A percentile compares a stretch with the other conserved stretches of the same genome.
These are phyloP conservation scores for Friedmanniomyces simplex DNA, from an alignment of 495 filamentous ascomycete genomes.

Conservation along the genomic window DNA sequence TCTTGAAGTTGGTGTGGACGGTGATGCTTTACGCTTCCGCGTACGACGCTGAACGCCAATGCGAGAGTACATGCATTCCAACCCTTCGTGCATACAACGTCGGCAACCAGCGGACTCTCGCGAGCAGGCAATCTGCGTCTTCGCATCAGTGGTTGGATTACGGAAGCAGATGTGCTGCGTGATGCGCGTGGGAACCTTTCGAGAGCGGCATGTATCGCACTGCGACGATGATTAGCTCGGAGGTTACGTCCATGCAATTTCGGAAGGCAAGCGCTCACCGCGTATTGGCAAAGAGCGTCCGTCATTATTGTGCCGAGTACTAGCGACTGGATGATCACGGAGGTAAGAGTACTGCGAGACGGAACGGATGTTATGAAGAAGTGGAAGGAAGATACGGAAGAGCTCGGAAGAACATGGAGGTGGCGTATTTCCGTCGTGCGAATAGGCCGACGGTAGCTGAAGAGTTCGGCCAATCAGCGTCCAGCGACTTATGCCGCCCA, in stretches of 20 bases:
- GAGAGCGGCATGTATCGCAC: slow-evolving; percentile 12
- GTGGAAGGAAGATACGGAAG: not conserved
- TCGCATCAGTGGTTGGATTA: not conserved
- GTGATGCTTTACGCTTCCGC: slow-evolving; percentile 4
- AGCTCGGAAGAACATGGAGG: too few species aligned
- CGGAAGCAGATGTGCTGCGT: too few species aligned
- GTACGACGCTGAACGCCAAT: slow-evolving; percentile 5
- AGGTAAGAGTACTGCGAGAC: not conserved
- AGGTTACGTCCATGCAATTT: not conserved
- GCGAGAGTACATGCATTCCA: slow-evolving; percentile 13
- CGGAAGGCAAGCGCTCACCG: not conserved
- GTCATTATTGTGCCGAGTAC: too few species aligned
- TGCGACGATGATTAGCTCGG: not conserved
- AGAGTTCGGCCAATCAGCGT: too few species aligned
- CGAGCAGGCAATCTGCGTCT: slow-evolving; percentile 1
- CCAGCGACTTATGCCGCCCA: too few species aligned
- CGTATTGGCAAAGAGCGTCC: not conserved
- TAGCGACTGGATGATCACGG: too few species aligned
- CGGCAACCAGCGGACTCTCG: slow-evolving; percentile 4
- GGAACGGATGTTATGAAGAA: not conserved
- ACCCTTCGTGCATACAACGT: slow-evolving; percentile 4
- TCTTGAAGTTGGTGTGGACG: not conserved
- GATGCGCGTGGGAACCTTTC: not conserved
- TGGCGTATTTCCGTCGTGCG: too few species aligned
- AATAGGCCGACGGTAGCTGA: too few species aligned